Percentiles rank a stretch among this genome's conserved stretches.
phyloP scores from a whole-genome alignment of 257 asterid genomes.

The Przewalskia tangutica region DNA sequence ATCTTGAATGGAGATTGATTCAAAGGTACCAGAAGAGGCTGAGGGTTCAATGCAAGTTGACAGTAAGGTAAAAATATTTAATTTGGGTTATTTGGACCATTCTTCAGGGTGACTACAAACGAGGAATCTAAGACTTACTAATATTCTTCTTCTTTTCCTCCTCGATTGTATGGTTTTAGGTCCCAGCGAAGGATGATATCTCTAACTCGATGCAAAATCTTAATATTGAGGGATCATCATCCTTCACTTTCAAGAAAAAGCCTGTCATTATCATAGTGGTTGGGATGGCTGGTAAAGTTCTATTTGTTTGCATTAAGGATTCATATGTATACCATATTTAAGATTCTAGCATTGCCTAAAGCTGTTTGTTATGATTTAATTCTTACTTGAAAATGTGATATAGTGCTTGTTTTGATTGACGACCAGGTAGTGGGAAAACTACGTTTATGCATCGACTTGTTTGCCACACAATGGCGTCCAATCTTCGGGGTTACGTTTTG shows the following conservation, averaged over 20 bases:
- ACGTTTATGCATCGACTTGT: constrained; percentile 79
- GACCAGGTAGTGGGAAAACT: constrained; percentile 88
- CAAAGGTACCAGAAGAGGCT: constrained; percentile 6
- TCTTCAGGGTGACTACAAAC: too few relatives aligned
- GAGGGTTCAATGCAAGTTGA: constrained; percentile 1
- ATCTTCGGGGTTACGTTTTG: constrained; percentile 72
- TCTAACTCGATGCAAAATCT: constrained; percentile 53
- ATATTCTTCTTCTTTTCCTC: neutral
- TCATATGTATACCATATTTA: neutral
- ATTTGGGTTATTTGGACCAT: neutral
- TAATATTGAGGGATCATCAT: constrained; percentile 39
- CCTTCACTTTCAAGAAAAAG: constrained; percentile 61
- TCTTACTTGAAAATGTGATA: neutral
- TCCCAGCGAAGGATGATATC: constrained; percentile 36
- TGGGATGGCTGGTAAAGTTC: constrained; percentile 91
- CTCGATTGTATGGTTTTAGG: constrained; percentile 14
- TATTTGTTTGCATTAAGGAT: neutral
- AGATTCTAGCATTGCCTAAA: neutral
- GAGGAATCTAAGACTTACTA: neutral
- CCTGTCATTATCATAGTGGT: constrained; percentile 80
- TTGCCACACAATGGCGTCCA: constrained; percentile 74
- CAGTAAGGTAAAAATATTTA: constrained; percentile 5
- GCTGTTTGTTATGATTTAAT: neutral
- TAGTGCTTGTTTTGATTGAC: constrained; percentile 6
- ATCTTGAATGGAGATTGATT: constrained; percentile 7